Conservation (phyloP, 805 yeast genomes). For the Yamadazyma scolyti region DNA sequence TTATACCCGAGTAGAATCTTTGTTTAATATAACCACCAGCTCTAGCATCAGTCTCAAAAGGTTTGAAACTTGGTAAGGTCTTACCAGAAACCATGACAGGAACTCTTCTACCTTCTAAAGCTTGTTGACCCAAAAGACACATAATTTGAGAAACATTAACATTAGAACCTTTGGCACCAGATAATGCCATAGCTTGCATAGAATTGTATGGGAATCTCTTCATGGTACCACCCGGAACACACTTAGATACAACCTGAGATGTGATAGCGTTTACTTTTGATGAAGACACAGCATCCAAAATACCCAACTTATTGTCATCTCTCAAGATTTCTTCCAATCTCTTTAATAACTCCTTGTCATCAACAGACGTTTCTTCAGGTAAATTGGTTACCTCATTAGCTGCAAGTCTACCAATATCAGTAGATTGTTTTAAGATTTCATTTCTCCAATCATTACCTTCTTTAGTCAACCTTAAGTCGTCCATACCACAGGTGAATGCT, state of each 20-base stretch:
- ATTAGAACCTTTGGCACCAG: slow-evolving; percentile 99
- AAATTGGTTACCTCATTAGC: slow-evolving; percentile 93
- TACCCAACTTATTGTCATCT: slow-evolving; percentile 88
- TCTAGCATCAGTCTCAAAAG: slow-evolving; percentile 93
- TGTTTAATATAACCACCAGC: slow-evolving; percentile 99
- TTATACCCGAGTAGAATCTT: slow-evolving; percentile 94
- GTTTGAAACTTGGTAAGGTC: slow-evolving; percentile 92
- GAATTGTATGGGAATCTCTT: slow-evolving; percentile 92
- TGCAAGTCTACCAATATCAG: slow-evolving; percentile 83
- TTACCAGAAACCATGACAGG: slow-evolving; percentile 99
- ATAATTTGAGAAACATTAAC: slow-evolving; percentile 98
- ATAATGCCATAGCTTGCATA: slow-evolving; percentile 98
- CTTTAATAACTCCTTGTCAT: slow-evolving; percentile 73
- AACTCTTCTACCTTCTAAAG: slow-evolving; percentile 97
- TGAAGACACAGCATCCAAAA: slow-evolving; percentile 93
- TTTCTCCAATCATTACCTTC: slow-evolving; percentile 90
- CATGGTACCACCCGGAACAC: slow-evolving; percentile 96
- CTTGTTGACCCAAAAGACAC: slow-evolving; percentile 99
- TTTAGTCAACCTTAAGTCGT: slow-evolving; percentile 85
- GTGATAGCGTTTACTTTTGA: slow-evolving; percentile 89
- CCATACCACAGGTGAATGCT: slow-evolving; percentile 99
- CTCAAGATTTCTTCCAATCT: slow-evolving; percentile 93
- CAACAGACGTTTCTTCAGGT: slow-evolving; percentile 36
- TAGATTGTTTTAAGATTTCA: slow-evolving; percentile 73
- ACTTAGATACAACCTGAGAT: slow-evolving; percentile 87